Conservation (phyloP, 2,329 filamentous ascomycete species). For the Hymenoscyphus fraxineus region DNA sequence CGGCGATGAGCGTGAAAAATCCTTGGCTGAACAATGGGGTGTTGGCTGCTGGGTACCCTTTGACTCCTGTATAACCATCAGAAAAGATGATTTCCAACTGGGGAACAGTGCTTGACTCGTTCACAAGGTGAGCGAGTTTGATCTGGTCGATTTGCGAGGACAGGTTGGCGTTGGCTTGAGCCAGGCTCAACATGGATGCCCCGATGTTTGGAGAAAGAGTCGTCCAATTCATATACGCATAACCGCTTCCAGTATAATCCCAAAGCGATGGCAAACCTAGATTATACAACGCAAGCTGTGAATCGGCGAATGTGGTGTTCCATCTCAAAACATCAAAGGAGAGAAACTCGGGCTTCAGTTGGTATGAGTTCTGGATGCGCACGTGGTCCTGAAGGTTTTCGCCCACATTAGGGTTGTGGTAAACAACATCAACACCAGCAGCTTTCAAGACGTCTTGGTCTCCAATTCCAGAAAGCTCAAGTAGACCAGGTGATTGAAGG, state of each 20-base stretch:
- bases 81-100: constrained; percentile 37
- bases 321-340: constrained; percentile 23
- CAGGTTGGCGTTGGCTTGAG: constrained; percentile 33
- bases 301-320: constrained; percentile 32
- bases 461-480: constrained; percentile 50
- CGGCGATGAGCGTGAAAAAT: constrained; percentile 40
- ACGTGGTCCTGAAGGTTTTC: constrained; percentile 47
- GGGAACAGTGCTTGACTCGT: constrained; percentile 23
- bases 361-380: constrained; percentile 24
- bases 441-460: constrained; percentile 40
- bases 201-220: constrained; percentile 36
- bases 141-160: constrained; percentile 36
- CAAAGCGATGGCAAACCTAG: constrained; percentile 17
- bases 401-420: constrained; percentile 48
- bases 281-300: constrained; percentile 34
- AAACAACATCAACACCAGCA: constrained; percentile 44
- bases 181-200: constrained; percentile 32
- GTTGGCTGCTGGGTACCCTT: constrained; percentile 22
- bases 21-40: constrained; percentile 19
- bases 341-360: constrained; percentile 20
- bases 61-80: constrained; percentile 42
- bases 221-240: constrained; percentile 42
- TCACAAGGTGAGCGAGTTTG: constrained; percentile 40
- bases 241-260: constrained; percentile 34
- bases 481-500: constrained; percentile 49